Conservation (phyloP, 2,329 filamentous ascomycete species). For the Ustilaginoidea virens region DNA sequence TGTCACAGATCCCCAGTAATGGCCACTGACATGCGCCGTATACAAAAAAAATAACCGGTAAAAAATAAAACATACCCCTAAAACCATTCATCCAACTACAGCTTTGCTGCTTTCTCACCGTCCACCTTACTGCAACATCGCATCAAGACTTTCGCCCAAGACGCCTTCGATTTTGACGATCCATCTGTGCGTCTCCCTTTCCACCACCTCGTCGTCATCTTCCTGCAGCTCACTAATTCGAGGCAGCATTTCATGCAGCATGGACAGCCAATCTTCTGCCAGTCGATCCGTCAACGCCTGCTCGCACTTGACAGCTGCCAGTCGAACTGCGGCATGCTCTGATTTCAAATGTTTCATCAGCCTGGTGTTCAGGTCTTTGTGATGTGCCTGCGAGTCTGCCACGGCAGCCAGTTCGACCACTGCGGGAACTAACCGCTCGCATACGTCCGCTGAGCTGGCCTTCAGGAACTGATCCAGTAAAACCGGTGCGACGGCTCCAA, state of each 20-base stretch:
- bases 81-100: not conserved
- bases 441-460: slow-evolving; percentile 27
- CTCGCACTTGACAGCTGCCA: slow-evolving; percentile 72
- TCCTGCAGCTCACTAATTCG: slow-evolving; percentile 93
- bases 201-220: slow-evolving; percentile 88
- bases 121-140: slow-evolving; percentile 62
- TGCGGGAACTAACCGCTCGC: slow-evolving; percentile 49
- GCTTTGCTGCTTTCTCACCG: not conserved
- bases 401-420: slow-evolving; percentile 68
- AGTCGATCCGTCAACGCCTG: slow-evolving; percentile 63
- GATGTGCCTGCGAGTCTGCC: slow-evolving; percentile 73
- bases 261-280: slow-evolving; percentile 84
- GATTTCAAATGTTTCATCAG: slow-evolving; percentile 68
- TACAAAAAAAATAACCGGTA: not conserved
- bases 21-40: too few species aligned
- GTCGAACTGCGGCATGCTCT: slow-evolving; percentile 53
- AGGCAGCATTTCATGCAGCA: slow-evolving; percentile 90
- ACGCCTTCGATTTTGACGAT: slow-evolving; percentile 80
- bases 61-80: not conserved
- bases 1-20: too few species aligned
- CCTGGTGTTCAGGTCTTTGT: slow-evolving; percentile 70
- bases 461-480: slow-evolving; percentile 51
- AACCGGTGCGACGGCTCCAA: slow-evolving; percentile 52
- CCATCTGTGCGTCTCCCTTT: slow-evolving; percentile 80
- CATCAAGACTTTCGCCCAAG: slow-evolving; percentile 77